phyloP scores from a whole-genome alignment of 2,329 filamentous ascomycete species.

The Arthrobotrys pseudoclavata region DNA sequence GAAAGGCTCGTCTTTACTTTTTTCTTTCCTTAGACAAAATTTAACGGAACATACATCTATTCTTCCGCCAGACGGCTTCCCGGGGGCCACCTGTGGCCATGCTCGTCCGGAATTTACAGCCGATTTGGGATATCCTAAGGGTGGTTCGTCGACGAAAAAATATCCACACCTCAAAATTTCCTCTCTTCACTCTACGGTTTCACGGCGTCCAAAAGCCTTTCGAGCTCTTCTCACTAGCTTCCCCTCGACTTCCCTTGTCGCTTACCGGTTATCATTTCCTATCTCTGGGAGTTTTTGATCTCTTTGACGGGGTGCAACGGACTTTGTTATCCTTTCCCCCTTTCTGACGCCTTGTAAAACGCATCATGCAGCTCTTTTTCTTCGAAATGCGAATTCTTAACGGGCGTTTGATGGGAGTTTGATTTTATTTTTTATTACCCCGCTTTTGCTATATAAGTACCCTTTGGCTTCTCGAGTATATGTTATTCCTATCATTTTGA shows the following conservation, averaged over 20 bases:
- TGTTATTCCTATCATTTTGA: slow-evolving; percentile 52
- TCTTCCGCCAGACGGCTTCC: slow-evolving; percentile 4
- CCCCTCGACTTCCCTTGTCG: slow-evolving; percentile 16
- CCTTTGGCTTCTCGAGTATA: slow-evolving; percentile 14
- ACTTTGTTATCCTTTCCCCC: slow-evolving; percentile 23
- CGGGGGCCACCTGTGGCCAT: slow-evolving; percentile 28
- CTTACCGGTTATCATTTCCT: slow-evolving; percentile 47
- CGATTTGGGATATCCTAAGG: slow-evolving; percentile 40
- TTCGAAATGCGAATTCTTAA: slow-evolving; percentile 14
- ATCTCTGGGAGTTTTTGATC: slow-evolving; percentile 38
- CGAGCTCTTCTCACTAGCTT: slow-evolving; percentile 35
- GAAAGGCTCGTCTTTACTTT: slow-evolving; percentile 35
- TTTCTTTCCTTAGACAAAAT: slow-evolving; percentile 35
- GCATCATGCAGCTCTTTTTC: slow-evolving; percentile 44
- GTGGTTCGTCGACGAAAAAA: slow-evolving; percentile 27
- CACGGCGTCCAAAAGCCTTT: slow-evolving; percentile 51
- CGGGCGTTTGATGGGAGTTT: slow-evolving; percentile 54
- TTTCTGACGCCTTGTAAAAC: slow-evolving; percentile 53
- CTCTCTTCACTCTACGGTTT: slow-evolving; percentile 33
- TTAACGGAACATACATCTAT: slow-evolving; percentile 33
- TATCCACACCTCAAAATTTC: slow-evolving; percentile 21
- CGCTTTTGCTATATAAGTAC: slow-evolving; percentile 28
- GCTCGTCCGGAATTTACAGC: slow-evolving; percentile 25
- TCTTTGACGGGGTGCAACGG: slow-evolving; percentile 52
- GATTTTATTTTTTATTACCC: slow-evolving; percentile 33